phyloP scores from a whole-genome alignment of 768 basidiomycete genomes.

The Amanita inopinata region DNA sequence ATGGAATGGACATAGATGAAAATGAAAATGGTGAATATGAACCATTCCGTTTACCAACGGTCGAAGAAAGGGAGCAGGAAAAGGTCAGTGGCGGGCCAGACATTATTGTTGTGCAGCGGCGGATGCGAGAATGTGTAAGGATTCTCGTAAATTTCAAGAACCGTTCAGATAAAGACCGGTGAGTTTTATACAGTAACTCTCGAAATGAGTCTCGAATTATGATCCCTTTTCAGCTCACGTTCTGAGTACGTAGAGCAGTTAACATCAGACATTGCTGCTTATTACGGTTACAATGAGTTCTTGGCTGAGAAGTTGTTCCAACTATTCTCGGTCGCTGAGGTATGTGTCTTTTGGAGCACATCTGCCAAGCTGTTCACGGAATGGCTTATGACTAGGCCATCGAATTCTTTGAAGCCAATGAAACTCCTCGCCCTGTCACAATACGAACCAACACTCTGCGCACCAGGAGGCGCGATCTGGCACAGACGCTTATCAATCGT shows the following conservation, averaged over 20 bases:
- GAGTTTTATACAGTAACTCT: constrained; percentile 20
- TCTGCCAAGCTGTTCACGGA: not conserved
- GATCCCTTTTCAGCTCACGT: constrained; percentile 62
- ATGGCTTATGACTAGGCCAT: constrained; percentile 53
- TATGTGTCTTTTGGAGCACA: constrained; percentile 25
- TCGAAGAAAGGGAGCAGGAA: constrained; percentile 65
- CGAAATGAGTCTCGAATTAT: constrained; percentile 8
- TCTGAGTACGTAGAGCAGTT: constrained; percentile 88
- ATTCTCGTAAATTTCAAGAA: constrained; percentile 66
- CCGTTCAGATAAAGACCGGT: constrained; percentile 61
- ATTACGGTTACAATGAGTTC: constrained; percentile 97
- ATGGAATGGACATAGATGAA: constrained; percentile 26
- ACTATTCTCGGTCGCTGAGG: constrained; percentile 89
- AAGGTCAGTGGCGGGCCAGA: constrained; percentile 60
- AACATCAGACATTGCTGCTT: constrained; percentile 81
- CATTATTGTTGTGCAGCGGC: constrained; percentile 63
- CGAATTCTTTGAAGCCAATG: constrained; percentile 97
- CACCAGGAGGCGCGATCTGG: constrained; percentile 87
- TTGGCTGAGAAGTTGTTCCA: constrained; percentile 91
- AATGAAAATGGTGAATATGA: constrained; percentile 35
- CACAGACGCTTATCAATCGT: constrained; percentile 86
- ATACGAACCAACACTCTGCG: constrained; percentile 96
- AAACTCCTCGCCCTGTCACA: constrained; percentile 90
- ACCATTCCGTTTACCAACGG: constrained; percentile 57
- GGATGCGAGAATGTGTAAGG: constrained; percentile 71